Percentiles rank a stretch among this genome's conserved stretches.
Evolutionary conservation across 1,139 yeast genomes (phyloP).

Genomic region (Sugiyamaella paludigena): DNA sequence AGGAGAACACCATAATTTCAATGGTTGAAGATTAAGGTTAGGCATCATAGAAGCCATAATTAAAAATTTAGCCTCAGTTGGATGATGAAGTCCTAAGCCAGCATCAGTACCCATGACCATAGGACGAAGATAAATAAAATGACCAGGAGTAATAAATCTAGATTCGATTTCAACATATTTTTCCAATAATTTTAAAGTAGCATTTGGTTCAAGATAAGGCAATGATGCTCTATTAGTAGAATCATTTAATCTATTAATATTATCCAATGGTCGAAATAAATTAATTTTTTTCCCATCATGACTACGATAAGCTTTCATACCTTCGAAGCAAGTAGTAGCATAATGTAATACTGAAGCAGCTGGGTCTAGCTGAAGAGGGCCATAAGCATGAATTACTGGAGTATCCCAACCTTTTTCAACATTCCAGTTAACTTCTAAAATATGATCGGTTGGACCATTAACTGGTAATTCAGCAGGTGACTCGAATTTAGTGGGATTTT

Average conservation of each 20-base stretch:
- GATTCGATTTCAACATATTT: constrained; percentile 41
- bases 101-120: constrained; percentile 37
- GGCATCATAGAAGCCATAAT: constrained; percentile 42
- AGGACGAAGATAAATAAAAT: constrained; percentile 36
- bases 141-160: constrained; percentile 34
- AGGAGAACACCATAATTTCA: constrained; percentile 39
- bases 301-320: constrained; percentile 37
- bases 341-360: constrained; percentile 36
- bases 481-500: constrained; percentile 21
- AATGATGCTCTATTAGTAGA: constrained; percentile 43
- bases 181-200: constrained; percentile 41
- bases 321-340: constrained; percentile 39
- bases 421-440: constrained; percentile 44
- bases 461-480: constrained; percentile 21
- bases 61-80: constrained; percentile 41
- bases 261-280: constrained; percentile 44
- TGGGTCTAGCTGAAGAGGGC: constrained; percentile 37
- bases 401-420: constrained; percentile 41
- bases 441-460: constrained; percentile 41
- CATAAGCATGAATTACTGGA: constrained; percentile 43
- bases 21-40: constrained; percentile 34
- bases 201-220: constrained; percentile 43
- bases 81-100: constrained; percentile 42
- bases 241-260: constrained; percentile 43
- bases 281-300: constrained; percentile 38